Evolutionary conservation across 495 filamentous ascomycete species (phyloP).

Genomic region (Hypoxylon subgilvum): DNA sequence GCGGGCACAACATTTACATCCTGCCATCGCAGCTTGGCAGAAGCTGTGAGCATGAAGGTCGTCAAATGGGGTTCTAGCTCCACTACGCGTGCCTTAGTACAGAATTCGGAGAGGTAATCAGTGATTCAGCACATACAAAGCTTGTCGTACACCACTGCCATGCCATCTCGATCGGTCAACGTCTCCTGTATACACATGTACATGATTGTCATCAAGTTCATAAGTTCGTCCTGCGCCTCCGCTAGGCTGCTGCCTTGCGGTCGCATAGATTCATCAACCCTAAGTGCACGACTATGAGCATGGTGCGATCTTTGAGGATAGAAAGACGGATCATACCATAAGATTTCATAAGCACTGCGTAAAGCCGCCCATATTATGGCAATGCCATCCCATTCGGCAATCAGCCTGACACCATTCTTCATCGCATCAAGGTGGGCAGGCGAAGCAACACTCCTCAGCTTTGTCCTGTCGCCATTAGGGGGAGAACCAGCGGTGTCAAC

Average conservation of each 20-base stretch:
- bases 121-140: constrained; percentile 46
- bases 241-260: constrained; percentile 44
- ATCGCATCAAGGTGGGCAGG: constrained; percentile 72
- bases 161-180: constrained; percentile 53
- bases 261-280: constrained; percentile 45
- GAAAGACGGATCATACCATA: constrained; percentile 47
- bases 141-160: constrained; percentile 46
- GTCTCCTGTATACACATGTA: constrained; percentile 76
- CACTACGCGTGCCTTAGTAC: constrained; percentile 47
- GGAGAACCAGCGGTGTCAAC: constrained; percentile 67
- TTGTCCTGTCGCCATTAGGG: constrained; percentile 37
- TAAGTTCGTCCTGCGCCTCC: constrained; percentile 60
- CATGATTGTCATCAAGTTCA: constrained; percentile 68
- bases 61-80: constrained; percentile 71
- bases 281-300: constrained; percentile 43
- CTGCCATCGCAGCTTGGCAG: constrained; percentile 85
- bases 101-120: constrained; percentile 7
- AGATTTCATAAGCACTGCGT: constrained; percentile 61
- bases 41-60: constrained; percentile 73
- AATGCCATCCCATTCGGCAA: constrained; percentile 66
- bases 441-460: constrained; percentile 55
- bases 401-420: constrained; percentile 63
- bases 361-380: constrained; percentile 65
- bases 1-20: constrained; percentile 61
- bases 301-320: neutral